Conservation (phyloP, 371 early-diverging fungal genomes). For the Sporodiniella umbellata region DNA sequence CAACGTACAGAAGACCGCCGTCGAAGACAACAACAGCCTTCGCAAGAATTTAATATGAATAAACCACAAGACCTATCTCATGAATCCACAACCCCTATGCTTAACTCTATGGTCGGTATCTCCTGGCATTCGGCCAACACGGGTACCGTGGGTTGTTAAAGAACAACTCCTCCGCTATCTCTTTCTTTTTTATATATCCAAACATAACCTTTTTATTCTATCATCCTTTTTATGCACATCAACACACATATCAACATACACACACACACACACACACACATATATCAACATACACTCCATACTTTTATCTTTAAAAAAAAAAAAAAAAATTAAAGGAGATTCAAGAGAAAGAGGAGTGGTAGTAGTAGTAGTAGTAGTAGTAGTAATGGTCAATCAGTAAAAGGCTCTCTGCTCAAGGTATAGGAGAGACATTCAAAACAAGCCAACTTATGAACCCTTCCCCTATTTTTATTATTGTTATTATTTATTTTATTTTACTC, state of each 20-base stretch:
- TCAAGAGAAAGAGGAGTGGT: background rate
- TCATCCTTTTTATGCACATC: too few species aligned
- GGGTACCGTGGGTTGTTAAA: conserved; percentile 25
- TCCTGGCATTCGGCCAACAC: conserved; percentile 20
- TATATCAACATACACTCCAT: too few species aligned
- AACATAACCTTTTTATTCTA: too few species aligned
- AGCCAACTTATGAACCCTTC: background rate
- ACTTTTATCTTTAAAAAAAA: background rate
- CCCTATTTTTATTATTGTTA: background rate
- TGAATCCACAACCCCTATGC: conserved; percentile 1
- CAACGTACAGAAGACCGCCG: conserved; percentile 41
- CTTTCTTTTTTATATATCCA: too few species aligned
- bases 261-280: too few species aligned
- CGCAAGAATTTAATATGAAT: conserved; percentile 18
- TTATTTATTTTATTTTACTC: conserved; percentile 2
- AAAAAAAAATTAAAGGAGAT: background rate
- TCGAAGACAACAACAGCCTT: conserved; percentile 23
- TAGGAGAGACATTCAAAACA: too few species aligned
- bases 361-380: too few species aligned
- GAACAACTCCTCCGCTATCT: too few species aligned
- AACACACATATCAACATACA: too few species aligned
- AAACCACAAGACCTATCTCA: conserved; percentile 3
- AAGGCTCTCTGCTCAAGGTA: too few species aligned
- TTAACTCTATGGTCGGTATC: conserved; percentile 13
- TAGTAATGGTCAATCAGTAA: too few species aligned